These are phyloP conservation scores for Puccinellia tenuiflora DNA, from an alignment of 176 grass and related monocot genomes.

Conservation along the genomic window DNA sequence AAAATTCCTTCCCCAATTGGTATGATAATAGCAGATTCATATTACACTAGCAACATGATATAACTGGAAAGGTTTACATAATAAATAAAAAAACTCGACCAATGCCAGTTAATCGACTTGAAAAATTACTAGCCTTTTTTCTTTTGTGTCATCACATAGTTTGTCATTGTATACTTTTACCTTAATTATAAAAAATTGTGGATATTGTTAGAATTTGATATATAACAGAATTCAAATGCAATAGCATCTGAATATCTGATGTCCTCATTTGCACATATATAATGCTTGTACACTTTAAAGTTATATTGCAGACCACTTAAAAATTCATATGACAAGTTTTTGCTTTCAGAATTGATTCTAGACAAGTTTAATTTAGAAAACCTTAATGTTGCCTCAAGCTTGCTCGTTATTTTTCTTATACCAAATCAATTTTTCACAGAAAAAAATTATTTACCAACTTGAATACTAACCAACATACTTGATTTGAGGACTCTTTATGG, in stretches of 20 bases:
- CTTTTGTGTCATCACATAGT: not conserved
- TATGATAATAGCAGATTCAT: not conserved
- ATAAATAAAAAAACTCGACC: not conserved
- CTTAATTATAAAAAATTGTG: not conserved
- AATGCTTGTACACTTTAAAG: not conserved
- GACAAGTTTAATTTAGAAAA: not conserved
- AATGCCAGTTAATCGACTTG: not conserved
- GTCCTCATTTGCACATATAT: not conserved
- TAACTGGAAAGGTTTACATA: not conserved
- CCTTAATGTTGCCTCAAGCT: not conserved
- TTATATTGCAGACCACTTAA: not conserved
- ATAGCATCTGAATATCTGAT: not conserved
- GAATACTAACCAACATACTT: not conserved
- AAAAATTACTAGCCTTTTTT: not conserved
- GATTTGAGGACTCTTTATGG: not conserved
- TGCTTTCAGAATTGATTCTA: not conserved
- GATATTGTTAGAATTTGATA: not conserved
- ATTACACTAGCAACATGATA: not conserved
- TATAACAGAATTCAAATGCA: not conserved
- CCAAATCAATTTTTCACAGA: not conserved
- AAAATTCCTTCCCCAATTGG: not conserved
- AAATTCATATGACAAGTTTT: not conserved
- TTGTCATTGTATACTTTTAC: not conserved
- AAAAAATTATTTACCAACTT: not conserved
- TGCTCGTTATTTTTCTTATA: not conserved